A percentile compares a stretch with the other conserved stretches of the same genome.
Evolutionary conservation across 2,329 filamentous ascomycete genomes (phyloP).

Genomic region (Emericellopsis atlantica): DNA sequence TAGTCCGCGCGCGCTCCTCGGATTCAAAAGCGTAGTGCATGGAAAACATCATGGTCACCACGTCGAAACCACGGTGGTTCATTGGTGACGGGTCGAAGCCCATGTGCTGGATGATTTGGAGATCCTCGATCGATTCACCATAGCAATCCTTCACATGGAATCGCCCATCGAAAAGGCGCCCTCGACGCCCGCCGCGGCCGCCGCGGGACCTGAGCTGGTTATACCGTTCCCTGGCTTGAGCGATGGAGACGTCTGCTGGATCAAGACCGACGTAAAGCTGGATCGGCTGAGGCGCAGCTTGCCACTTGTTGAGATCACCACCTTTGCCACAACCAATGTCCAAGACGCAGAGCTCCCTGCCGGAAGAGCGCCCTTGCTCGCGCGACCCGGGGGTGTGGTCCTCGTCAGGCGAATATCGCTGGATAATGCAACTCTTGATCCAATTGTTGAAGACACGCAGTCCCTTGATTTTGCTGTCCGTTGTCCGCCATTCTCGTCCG

Average conservation of each 20-base stretch:
- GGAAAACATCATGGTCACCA: constrained; percentile 98
- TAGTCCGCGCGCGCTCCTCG: constrained; percentile 77
- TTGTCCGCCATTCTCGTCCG: constrained; percentile 87
- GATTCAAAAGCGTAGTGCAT: constrained; percentile 98
- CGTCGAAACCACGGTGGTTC: constrained; percentile 76
- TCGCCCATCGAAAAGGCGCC: constrained; percentile 66
- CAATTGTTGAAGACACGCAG: constrained; percentile 95
- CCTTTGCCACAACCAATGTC: constrained; percentile 97
- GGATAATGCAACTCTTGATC: constrained; percentile 95
- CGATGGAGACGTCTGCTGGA: constrained; percentile 82
- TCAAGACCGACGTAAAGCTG: constrained; percentile 89
- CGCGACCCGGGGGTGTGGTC: constrained; percentile 52
- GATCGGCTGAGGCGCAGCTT: constrained; percentile 82
- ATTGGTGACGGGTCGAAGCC: constrained; percentile 71
- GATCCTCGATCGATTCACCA: constrained; percentile 66
- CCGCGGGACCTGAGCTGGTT: constrained; percentile 53
- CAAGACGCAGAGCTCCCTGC: constrained; percentile 62
- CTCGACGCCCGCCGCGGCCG: constrained; percentile 32
- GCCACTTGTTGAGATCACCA: constrained; percentile 91
- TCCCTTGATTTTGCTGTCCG: constrained; percentile 89
- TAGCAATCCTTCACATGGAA: constrained; percentile 93
- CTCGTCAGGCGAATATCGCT: constrained; percentile 83
- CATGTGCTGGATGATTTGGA: constrained; percentile 72
- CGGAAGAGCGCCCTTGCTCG: constrained; percentile 35
- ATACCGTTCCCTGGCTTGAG: constrained; percentile 80